Base-by-base conservation (phyloP, 108 stramenopile species). In the Parietichytrium sp. region DNA sequence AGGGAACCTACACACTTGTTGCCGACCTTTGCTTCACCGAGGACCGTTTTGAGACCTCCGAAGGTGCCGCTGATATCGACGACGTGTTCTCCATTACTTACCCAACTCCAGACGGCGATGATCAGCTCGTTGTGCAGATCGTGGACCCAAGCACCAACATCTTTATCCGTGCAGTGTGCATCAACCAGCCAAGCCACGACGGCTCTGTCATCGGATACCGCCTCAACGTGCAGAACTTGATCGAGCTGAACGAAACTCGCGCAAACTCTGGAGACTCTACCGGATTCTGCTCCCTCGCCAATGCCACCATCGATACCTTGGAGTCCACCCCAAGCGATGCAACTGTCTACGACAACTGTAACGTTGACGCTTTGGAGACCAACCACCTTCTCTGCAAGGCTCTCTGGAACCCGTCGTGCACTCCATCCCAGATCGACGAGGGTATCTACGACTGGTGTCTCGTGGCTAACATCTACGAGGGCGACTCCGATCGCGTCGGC, bases 381-480 rank as follows among this genome's bases (percentile, higher is more conserved):
- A n/a, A 36, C 2, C 61, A 72, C 61, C n/a, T 6, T n/a, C 38
- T 42, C 10, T 72, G 61, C 42, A 72, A 72, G 61, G 61, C 61
- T 2, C 45, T 72, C 20, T 72, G 61, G 61, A 45, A 33, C n/a
- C 38, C 38, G 23, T 33, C 61, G 23, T 72, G 61, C 42, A 72
- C 61, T 42, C 61, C 61, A 23, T 33, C 36, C 20, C 61, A 72
- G 61, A 72, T 72, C 20, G 61, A 72, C 42, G 23, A 45, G 20
- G 61, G 61, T 72, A 72, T 72, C 20, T 33, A 72, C 38, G 20
- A 45, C 42, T 72, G 61, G 61, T 72, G 61, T 25, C 0, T n/a
- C 38, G 20, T 27, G 23, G 61, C 61, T 7, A 72, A 72, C 61
- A 33, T 45, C 38, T n/a, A 36, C 2, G 42, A 72, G 25, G 61